phyloP scores from a whole-genome alignment of 1,284 basidiomycete genomes.

The Porodaedalea pini region DNA sequence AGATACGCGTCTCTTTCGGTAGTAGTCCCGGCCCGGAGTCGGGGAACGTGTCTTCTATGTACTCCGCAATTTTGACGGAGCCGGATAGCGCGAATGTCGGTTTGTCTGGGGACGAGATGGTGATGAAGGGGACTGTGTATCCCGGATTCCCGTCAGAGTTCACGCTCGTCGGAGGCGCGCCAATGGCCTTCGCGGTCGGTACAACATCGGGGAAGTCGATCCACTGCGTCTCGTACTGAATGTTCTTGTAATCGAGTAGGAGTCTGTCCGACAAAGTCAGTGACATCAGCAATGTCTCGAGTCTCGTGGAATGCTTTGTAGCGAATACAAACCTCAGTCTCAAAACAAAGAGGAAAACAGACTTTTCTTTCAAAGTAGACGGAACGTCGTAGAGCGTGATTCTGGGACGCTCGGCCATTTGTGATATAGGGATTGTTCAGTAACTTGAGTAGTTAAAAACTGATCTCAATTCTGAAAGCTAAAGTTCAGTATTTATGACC shows the following conservation, averaged over 20 bases:
- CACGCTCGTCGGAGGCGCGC: constrained; percentile 31
- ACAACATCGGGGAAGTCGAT: constrained; percentile 41
- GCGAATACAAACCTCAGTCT: constrained; percentile 28
- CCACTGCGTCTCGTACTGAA: constrained; percentile 41
- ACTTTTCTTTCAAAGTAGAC: constrained; percentile 19
- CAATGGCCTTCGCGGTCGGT: constrained; percentile 29
- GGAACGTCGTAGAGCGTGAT: constrained; percentile 33
- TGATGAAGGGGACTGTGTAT: constrained; percentile 39
- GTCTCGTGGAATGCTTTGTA: constrained; percentile 25
- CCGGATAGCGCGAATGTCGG: constrained; percentile 34
- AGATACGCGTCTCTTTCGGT: constrained; percentile 28
- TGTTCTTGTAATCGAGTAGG: constrained; percentile 38
- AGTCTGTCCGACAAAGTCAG: constrained; percentile 24
- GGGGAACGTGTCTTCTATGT: constrained; percentile 45
- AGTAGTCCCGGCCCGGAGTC: constrained; percentile 32
- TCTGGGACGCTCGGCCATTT: background rate
- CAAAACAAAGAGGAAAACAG: constrained; percentile 33
- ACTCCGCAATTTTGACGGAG: constrained; percentile 40
- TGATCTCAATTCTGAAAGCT: too few species aligned
- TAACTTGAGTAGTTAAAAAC: too few species aligned
- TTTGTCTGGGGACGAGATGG: constrained; percentile 26
- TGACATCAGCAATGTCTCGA: background rate
- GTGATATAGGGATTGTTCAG: background rate
- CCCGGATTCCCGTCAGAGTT: constrained; percentile 29
- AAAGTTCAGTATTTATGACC: too few species aligned